A percentile compares a stretch with the other conserved stretches of the same genome.
Conservation (phyloP, 2,329 filamentous ascomycete genomes). For the Pyricularia sp. region DNA sequence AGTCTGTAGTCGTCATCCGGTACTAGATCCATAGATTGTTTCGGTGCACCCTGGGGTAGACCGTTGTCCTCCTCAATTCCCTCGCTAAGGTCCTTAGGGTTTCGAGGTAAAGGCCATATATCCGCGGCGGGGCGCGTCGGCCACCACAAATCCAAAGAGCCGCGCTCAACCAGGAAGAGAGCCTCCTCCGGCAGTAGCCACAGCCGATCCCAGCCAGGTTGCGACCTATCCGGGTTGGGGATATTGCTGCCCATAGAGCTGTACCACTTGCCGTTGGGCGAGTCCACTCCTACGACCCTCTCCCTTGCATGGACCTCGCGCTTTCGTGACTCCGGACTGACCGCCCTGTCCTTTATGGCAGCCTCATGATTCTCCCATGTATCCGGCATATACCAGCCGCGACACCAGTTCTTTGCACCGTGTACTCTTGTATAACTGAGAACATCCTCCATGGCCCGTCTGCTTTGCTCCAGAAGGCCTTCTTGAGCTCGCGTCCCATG, state of each 20-base stretch:
- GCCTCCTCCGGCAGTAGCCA: constrained; percentile 92
- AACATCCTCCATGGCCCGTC: constrained; percentile 82
- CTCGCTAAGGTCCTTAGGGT: not conserved
- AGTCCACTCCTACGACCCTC: constrained; percentile 58
- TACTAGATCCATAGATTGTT: not conserved
- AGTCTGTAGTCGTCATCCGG: constrained; percentile 36
- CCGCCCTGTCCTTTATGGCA: constrained; percentile 6
- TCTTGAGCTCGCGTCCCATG: constrained; percentile 81
- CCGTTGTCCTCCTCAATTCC: not conserved
- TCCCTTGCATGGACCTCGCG: constrained; percentile 26
- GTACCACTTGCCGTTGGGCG: constrained; percentile 62
- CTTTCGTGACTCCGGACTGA: constrained; percentile 7
- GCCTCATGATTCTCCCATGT: constrained; percentile 29
- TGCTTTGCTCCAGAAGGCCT: constrained; percentile 67
- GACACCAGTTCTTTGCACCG: constrained; percentile 50
- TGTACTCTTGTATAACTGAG: constrained; percentile 70
- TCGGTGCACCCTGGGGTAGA: constrained; percentile 6
- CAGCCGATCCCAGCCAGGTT: constrained; percentile 48
- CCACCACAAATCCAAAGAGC: constrained; percentile 82
- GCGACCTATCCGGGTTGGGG: constrained; percentile 42
- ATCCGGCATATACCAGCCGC: constrained; percentile 68
- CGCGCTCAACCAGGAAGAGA: constrained; percentile 80
- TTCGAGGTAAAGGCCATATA: constrained; percentile 21
- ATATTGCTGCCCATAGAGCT: constrained; percentile 55
- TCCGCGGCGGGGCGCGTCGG: constrained; percentile 46